These are phyloP conservation scores for Pseudogymnoascus sp. DNA, from an alignment of 2,329 filamentous ascomycete species.

Conservation along the genomic window DNA sequence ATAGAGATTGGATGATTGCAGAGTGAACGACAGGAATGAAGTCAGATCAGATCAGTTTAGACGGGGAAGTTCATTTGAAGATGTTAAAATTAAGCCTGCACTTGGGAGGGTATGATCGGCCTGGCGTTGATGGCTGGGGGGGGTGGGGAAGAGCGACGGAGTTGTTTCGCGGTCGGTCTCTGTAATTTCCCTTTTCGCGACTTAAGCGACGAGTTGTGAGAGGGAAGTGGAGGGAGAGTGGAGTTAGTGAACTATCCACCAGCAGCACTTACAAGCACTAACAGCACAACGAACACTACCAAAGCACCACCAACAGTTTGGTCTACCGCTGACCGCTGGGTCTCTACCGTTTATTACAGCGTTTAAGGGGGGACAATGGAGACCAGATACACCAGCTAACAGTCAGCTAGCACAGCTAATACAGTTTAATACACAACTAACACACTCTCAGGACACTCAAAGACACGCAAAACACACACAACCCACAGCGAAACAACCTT, in stretches of 20 bases:
- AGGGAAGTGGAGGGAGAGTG: constrained; percentile 10
- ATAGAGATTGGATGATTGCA: neutral
- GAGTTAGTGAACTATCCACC: no score
- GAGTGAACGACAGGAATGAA: neutral
- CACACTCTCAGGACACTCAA: neutral
- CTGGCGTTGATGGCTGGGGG: constrained; percentile 9
- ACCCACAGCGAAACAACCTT: neutral
- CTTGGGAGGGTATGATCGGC: constrained; percentile 4
- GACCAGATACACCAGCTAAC: neutral
- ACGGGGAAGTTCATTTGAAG: neutral
- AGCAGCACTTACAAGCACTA: no score
- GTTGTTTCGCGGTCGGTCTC: constrained; percentile 8
- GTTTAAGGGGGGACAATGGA: neutral
- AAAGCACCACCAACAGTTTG: no score
- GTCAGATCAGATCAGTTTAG: neutral
- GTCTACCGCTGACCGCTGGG: no score
- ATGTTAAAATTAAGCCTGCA: constrained; percentile 5
- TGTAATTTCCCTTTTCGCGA: constrained; percentile 27
- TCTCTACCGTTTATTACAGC: neutral
- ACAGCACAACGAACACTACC: no score
- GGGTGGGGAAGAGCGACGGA: constrained; percentile 8
- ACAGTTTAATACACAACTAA: neutral
- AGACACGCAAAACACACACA: neutral
- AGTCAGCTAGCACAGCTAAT: no score
- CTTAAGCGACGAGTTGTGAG: constrained; percentile 24